phyloP scores from a whole-genome alignment of 257 asterid genomes.

The Anisodus tanguticus region DNA sequence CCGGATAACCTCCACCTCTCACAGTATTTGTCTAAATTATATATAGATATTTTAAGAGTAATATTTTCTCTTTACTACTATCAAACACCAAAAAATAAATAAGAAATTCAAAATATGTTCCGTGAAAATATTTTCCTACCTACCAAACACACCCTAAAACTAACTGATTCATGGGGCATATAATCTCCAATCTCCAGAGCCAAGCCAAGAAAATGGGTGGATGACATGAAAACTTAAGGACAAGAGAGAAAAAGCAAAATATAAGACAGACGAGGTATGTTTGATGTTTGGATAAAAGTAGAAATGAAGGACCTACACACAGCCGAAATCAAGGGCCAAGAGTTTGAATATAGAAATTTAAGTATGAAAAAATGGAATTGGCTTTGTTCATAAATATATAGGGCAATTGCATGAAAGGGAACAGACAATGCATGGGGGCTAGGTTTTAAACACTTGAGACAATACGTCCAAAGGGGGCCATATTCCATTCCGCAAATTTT shows the following conservation, averaged over 20 bases:
- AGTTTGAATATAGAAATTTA: neutral
- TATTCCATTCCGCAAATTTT: conserved; percentile 10
- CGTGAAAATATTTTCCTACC: too few relatives aligned
- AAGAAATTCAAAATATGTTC: too few relatives aligned
- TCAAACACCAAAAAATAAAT: too few relatives aligned
- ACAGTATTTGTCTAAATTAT: too few relatives aligned
- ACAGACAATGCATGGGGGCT: neutral
- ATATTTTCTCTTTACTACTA: too few relatives aligned
- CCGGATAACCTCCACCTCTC: too few relatives aligned
- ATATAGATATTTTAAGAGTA: too few relatives aligned
- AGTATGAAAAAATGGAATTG: neutral
- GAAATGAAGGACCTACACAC: neutral
- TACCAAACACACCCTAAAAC: too few relatives aligned
- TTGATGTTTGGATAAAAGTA: neutral
- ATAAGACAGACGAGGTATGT: neutral
- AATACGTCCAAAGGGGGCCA: neutral
- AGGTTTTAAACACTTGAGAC: neutral
- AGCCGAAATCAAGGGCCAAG: neutral
- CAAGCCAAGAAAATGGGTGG: neutral
- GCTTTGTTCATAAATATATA: neutral
- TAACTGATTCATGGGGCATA: neutral
- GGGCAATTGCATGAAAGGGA: neutral
- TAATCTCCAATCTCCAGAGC: neutral
- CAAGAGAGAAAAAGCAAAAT: neutral
- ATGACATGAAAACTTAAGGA: neutral